Evolutionary conservation across 129 eudicot species (phyloP).

Genomic region (Gnaphalium uliginosum): DNA sequence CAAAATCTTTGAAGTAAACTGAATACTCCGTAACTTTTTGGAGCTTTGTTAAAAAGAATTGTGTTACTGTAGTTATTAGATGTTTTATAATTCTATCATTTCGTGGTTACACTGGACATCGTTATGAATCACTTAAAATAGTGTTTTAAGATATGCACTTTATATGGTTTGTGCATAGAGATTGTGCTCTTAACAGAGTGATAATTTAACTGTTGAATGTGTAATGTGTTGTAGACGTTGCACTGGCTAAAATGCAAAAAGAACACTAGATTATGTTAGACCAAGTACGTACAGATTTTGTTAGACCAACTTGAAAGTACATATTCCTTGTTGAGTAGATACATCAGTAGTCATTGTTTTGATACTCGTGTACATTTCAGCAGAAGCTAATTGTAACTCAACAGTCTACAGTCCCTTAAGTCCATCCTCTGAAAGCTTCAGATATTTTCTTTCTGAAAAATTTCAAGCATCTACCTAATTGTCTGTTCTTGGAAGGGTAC

Average conservation of each 20-base stretch:
- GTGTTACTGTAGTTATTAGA: not conserved
- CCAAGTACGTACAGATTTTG: not conserved
- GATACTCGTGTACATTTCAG: too few relatives aligned
- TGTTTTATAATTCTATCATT: conserved; percentile 9
- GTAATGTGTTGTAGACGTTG: not conserved
- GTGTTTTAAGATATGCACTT: not conserved
- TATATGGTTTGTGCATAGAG: too few relatives aligned
- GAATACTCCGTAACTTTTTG: too few relatives aligned
- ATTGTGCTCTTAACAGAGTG: not conserved
- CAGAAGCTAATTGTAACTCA: not conserved
- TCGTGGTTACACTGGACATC: conserved; percentile 10
- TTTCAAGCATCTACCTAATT: too few relatives aligned
- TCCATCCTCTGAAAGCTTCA: not conserved
- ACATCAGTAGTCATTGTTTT: too few relatives aligned
- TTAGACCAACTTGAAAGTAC: too few relatives aligned
- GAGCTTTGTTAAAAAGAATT: too few relatives aligned
- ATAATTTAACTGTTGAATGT: not conserved
- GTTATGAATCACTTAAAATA: not conserved
- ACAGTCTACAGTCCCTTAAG: not conserved
- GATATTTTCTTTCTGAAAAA: not conserved
- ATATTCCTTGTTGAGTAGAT: too few relatives aligned
- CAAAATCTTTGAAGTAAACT: not conserved
- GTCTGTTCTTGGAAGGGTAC: too few relatives aligned
- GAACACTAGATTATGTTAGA: not conserved
- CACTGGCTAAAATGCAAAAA: not conserved